phyloP scores from a whole-genome alignment of 2,329 filamentous ascomycete genomes.

The Diaporthe sp. region DNA sequence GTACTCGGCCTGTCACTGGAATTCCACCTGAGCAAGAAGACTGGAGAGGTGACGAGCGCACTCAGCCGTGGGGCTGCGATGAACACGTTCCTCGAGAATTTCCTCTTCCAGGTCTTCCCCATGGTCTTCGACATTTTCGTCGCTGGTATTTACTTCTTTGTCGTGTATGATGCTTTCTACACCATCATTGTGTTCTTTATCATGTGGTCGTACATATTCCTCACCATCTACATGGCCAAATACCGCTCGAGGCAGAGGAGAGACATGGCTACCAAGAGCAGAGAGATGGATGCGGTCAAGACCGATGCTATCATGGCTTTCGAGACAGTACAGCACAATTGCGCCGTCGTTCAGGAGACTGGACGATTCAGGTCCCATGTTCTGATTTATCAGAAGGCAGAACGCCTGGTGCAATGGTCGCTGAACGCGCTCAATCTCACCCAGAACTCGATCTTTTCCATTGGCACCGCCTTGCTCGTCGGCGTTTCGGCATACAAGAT shows the following conservation, averaged over 20 bases:
- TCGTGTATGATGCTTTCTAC: conserved; percentile 58
- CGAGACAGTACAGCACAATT: conserved; percentile 73
- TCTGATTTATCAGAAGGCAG: conserved; percentile 64
- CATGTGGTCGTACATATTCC: conserved; percentile 60
- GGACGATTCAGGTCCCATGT: conserved; percentile 67
- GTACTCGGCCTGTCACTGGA: conserved; percentile 58
- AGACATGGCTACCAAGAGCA: conserved; percentile 54
- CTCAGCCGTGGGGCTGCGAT: conserved; percentile 58
- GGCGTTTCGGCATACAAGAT: conserved; percentile 72
- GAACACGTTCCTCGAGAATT: conserved; percentile 60
- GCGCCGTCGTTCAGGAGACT: conserved; percentile 69
- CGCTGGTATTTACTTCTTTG: conserved; percentile 58
- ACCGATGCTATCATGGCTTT: conserved; percentile 60
- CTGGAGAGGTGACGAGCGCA: conserved; percentile 62
- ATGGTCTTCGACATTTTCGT: conserved; percentile 61
- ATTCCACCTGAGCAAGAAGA: conserved; percentile 61
- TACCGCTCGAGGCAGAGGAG: conserved; percentile 55
- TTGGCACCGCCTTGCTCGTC: conserved; percentile 69
- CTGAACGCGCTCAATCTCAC: conserved; percentile 69
- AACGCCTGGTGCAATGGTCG: conserved; percentile 66
- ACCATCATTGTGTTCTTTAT: conserved; percentile 59
- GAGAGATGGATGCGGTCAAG: conserved; percentile 61
- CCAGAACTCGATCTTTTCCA: conserved; percentile 72
- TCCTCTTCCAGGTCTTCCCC: conserved; percentile 60
- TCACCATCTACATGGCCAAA: conserved; percentile 62